phyloP scores from a whole-genome alignment of 2,329 filamentous ascomycete genomes.

The Fusarium brachygibbosum region DNA sequence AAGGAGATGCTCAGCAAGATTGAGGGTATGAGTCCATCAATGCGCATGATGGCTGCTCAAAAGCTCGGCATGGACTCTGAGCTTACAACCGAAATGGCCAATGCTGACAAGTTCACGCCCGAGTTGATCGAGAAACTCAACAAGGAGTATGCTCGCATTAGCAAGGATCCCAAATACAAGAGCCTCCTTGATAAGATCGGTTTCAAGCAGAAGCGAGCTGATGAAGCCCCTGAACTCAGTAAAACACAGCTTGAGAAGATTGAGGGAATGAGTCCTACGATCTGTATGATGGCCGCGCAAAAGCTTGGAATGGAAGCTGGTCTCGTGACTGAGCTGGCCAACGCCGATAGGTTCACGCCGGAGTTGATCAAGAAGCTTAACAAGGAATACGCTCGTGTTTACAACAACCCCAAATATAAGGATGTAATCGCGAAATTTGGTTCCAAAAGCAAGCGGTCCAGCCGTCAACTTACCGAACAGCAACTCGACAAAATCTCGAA shows the following conservation, averaged over 20 bases:
- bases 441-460: background rate
- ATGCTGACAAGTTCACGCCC: background rate
- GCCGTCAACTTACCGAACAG: background rate
- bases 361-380: conserved; percentile 9
- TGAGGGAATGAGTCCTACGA: background rate
- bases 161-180: background rate
- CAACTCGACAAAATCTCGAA: conserved; percentile 5
- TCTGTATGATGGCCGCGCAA: background rate
- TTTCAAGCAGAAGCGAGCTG: background rate
- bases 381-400: conserved; percentile 9
- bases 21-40: background rate
- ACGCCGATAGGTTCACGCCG: background rate
- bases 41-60: background rate
- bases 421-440: background rate
- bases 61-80: background rate
- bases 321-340: background rate
- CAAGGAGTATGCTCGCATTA: background rate
- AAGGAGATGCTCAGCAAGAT: background rate
- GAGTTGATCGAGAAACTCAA: background rate
- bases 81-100: background rate
- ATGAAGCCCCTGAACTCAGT: background rate
- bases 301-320: background rate
- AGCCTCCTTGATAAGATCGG: background rate
- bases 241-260: background rate
- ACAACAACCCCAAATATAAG: background rate